Base-by-base conservation (phyloP, 2,329 filamentous ascomycete genomes). In the Ceratocystis ficicola region DNA sequence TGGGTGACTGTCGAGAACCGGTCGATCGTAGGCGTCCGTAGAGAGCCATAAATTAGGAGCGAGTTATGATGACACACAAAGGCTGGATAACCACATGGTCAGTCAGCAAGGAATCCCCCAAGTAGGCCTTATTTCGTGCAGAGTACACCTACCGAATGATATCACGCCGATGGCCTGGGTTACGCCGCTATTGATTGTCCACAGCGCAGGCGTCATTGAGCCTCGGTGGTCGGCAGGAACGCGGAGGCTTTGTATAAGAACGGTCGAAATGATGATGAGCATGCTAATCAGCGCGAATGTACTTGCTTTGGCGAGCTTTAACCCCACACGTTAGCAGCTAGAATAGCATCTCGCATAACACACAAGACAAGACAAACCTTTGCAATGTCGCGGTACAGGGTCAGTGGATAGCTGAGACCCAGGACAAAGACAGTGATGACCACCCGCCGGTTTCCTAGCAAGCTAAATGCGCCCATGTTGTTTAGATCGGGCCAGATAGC, bases 111-210 rank as follows among this genome's bases (percentile, higher is more conserved):
- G n/a, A 30, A 2, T 8, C 20, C 20, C 7, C 5, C 25, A 36
- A 8, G 10, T 36, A 10, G 32, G 10, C 32, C 32, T 36, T 36
- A 3, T 12, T 36, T 36, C 32, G 32, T 36, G 32, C 32, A 36
- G 32, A 36, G 3, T 36, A 8, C 32, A 71, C 82, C 60, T 80
- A 94, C 89, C 92, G 75, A 99, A 99, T 3, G 94, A 97, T 71
- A 99, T 99, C 20, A 99, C 93, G 41, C 94, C 94, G 71, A 99
- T 91, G 25, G 94, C 93, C 75, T 97, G 92, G 72, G 97, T 95
- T 67, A 99, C 86, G 61, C 93, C 94, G 30, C 82, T 80, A 72
- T 95, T 95, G 70, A 97, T 80, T n/a, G 87, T 84, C 66, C 96
- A 77, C 46, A 91, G 76, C 17, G 86, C 82, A 66, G 82, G 83